phyloP scores from a whole-genome alignment of 805 yeast species.

The Yarrowia deformans region DNA sequence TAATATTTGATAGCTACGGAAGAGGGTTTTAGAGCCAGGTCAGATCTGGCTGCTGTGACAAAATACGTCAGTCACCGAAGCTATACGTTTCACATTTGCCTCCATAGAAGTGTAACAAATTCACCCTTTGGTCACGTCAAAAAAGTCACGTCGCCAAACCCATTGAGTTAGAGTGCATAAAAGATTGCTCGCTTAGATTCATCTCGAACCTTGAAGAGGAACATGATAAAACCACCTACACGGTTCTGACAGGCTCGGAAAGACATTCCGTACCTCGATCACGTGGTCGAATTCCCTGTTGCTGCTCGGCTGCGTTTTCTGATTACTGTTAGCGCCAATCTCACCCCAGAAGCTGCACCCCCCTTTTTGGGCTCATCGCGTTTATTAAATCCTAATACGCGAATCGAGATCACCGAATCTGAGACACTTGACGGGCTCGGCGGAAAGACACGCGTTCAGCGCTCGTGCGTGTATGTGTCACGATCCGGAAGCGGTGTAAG shows the following conservation, averaged over 20 bases:
- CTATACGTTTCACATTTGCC: not conserved
- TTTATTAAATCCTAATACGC: conserved; percentile 29
- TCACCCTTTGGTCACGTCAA: conserved; percentile 9
- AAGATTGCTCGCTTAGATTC: conserved; percentile 13
- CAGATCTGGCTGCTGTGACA: too few species aligned
- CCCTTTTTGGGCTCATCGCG: not conserved
- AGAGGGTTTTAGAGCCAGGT: too few species aligned
- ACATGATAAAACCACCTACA: not conserved
- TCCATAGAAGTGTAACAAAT: not conserved
- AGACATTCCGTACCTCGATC: not conserved
- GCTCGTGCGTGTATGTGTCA: not conserved
- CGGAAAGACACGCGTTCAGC: conserved; percentile 1
- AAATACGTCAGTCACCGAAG: too few species aligned
- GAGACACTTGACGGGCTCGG: conserved; percentile 16
- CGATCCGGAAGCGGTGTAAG: conserved; percentile 5
- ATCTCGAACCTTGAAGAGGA: not conserved
- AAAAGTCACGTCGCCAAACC: conserved; percentile 14
- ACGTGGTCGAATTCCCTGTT: not conserved
- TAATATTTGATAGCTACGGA: too few species aligned
- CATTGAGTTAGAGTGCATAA: conserved; percentile 21
- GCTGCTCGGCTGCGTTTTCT: not conserved
- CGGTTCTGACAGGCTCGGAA: not conserved
- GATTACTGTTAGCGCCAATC: not conserved
- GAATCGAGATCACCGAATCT: conserved; percentile 24
- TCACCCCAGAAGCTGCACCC: not conserved